A percentile compares a stretch with the other conserved stretches of the same genome.
Conservation (phyloP, 116 monocot species). For the Thalassia testudinum region DNA sequence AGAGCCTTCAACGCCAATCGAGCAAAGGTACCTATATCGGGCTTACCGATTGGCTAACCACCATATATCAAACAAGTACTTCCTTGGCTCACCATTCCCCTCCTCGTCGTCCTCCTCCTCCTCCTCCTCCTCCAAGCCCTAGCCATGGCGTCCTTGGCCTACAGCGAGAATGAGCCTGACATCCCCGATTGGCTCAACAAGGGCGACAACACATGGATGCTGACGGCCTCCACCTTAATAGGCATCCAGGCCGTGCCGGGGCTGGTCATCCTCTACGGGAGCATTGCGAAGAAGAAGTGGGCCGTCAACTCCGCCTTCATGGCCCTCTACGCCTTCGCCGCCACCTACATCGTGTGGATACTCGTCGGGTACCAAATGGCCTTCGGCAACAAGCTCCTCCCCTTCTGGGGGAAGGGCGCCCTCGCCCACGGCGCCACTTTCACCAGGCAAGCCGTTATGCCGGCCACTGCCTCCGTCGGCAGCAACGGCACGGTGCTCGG, state of each 20-base stretch:
- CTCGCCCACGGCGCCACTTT: slow-evolving; percentile 51
- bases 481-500: not conserved
- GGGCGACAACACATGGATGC: slow-evolving; percentile 86
- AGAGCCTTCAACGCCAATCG: too few species aligned
- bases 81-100: too few species aligned
- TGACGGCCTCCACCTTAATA: slow-evolving; percentile 46
- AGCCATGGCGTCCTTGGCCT: too few species aligned
- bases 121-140: too few species aligned
- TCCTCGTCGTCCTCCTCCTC: too few species aligned
- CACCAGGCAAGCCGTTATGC: slow-evolving; percentile 33
- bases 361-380: slow-evolving; percentile 75
- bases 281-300: too few species aligned
- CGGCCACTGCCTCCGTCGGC: slow-evolving; percentile 24
- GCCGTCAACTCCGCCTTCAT: too few species aligned
- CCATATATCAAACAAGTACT: too few species aligned
- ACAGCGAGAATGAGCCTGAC: not conserved
- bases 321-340: slow-evolving; percentile 85
- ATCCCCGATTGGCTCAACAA: slow-evolving; percentile 71
- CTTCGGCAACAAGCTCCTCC: slow-evolving; percentile 61
- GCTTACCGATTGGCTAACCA: too few species aligned
- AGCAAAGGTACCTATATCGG: too few species aligned
- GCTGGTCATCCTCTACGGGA: too few species aligned
- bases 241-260: slow-evolving; percentile 59
- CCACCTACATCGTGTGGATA: slow-evolving; percentile 68
- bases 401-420: slow-evolving; percentile 64